Conservation (phyloP, 2,329 filamentous ascomycete genomes). For the Trichoderma harzianum region DNA sequence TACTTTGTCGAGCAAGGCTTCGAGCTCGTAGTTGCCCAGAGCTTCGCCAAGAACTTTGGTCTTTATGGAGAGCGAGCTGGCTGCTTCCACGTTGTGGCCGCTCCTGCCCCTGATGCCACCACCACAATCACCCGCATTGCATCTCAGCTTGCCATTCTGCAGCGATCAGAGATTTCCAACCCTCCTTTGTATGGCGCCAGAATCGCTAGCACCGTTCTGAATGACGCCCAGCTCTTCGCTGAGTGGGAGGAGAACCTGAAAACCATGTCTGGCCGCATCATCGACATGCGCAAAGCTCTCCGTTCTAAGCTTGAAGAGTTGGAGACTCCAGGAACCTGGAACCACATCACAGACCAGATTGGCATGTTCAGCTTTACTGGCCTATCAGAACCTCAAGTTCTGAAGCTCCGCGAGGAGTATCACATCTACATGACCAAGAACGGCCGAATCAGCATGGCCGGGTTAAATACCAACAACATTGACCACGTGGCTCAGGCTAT, state of each 20-base stretch:
- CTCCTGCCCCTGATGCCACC: constrained; percentile 64
- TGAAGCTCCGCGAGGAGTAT: constrained; percentile 63
- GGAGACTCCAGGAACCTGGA: constrained; percentile 86
- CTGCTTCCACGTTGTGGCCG: constrained; percentile 89
- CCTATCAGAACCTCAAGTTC: constrained; percentile 68
- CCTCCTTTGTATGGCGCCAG: constrained; percentile 91
- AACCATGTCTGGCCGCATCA: constrained; percentile 95
- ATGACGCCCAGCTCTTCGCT: constrained; percentile 74
- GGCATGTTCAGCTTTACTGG: constrained; percentile 99
- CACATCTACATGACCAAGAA: constrained; percentile 97
- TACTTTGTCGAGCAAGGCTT: constrained; percentile 93
- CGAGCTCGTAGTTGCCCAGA: constrained; percentile 83
- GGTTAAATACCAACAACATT: constrained; percentile 87
- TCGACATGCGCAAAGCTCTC: constrained; percentile 79
- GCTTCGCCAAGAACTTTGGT: constrained; percentile 97
- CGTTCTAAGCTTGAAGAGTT: constrained; percentile 78
- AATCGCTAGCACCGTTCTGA: constrained; percentile 80
- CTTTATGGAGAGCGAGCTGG: constrained; percentile 95
- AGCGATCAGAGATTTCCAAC: constrained; percentile 96
- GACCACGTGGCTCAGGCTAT: constrained; percentile 91
- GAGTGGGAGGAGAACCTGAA: constrained; percentile 91
- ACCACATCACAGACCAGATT: constrained; percentile 97
- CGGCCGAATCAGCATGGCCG: constrained; percentile 96
- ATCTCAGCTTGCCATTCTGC: constrained; percentile 87
- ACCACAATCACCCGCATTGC: constrained; percentile 64